Conservation (phyloP, 148 eudicot species). For the Drosera capensis region DNA sequence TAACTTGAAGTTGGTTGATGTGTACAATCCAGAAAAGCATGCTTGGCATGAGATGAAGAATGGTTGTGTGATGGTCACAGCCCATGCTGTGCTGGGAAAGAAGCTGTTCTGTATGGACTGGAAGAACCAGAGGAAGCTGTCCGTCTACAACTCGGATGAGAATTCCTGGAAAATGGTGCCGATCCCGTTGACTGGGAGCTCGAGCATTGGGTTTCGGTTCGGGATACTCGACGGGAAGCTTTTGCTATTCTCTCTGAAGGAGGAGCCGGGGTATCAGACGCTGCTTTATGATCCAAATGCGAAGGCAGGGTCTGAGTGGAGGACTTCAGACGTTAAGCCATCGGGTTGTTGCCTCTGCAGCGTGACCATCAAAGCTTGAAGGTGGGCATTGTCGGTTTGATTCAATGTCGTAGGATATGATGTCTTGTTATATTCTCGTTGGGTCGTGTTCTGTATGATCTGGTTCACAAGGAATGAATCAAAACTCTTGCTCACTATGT, state of each 20-base stretch:
- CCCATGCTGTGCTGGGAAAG: slow-evolving; percentile 64
- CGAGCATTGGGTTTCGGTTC: slow-evolving; percentile 53
- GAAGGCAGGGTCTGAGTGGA: slow-evolving; percentile 57
- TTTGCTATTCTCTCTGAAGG: slow-evolving; percentile 38
- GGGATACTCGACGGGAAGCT: slow-evolving; percentile 65
- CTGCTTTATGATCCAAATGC: slow-evolving; percentile 65
- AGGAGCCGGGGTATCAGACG: slow-evolving; percentile 43
- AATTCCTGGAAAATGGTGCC: slow-evolving; percentile 66
- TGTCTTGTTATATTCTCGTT: neutral
- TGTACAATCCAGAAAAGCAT: slow-evolving; percentile 41
- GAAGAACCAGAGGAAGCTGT: slow-evolving; percentile 64
- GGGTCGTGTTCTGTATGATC: too few relatives aligned
- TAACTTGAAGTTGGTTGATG: slow-evolving; percentile 62
- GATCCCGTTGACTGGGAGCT: slow-evolving; percentile 67
- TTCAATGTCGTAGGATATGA: neutral
- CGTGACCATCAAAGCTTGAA: slow-evolving; percentile 58
- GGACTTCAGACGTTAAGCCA: slow-evolving; percentile 44
- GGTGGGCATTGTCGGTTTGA: neutral
- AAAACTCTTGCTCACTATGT: too few relatives aligned
- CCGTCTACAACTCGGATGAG: slow-evolving; percentile 38
- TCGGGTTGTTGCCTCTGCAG: slow-evolving; percentile 64
- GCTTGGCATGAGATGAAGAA: slow-evolving; percentile 74
- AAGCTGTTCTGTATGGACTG: slow-evolving; percentile 76
- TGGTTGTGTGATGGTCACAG: slow-evolving; percentile 91
- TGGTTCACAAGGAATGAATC: too few relatives aligned